Evolutionary conservation across 2,329 filamentous ascomycete species (phyloP).

Genomic region (Trichoderma brevicompactum): DNA sequence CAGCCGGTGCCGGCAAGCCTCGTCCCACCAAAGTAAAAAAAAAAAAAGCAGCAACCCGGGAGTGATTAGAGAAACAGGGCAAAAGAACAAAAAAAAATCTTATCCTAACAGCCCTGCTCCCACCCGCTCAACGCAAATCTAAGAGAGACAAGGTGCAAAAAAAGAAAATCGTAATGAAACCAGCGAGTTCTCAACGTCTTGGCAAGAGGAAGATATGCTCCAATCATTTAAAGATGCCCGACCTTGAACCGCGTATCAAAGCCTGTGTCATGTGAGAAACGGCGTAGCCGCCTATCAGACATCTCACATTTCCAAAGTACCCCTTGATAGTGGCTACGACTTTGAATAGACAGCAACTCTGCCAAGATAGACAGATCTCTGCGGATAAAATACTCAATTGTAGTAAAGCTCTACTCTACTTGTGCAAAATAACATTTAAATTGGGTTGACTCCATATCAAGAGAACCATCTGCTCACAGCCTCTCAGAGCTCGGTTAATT

Average conservation of each 20-base stretch:
- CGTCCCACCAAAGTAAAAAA: not conserved
- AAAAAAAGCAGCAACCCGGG: not conserved
- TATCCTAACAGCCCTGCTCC: not conserved
- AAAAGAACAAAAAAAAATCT: not conserved
- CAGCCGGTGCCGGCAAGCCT: not conserved
- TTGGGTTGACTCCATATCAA: not conserved
- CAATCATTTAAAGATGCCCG: no score
- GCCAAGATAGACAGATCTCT: rapidly evolving
- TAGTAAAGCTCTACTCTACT: not conserved
- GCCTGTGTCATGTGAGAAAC: slow-evolving; percentile 31
- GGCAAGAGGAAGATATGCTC: not conserved
- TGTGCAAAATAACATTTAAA: not conserved
- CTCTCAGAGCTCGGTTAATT: slow-evolving; percentile 18
- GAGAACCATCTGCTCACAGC: not conserved
- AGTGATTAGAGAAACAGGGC: not conserved
- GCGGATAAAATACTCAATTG: not conserved
- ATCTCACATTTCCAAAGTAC: slow-evolving; percentile 20
- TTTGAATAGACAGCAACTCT: rapidly evolving
- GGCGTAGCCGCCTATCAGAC: slow-evolving; percentile 30
- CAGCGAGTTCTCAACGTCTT: not conserved
- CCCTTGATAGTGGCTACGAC: slow-evolving; percentile 3
- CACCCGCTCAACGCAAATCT: not conserved
- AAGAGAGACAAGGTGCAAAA: not conserved
- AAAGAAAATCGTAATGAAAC: not conserved
- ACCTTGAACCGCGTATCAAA: slow-evolving; percentile 14